phyloP scores from a whole-genome alignment of 2,329 filamentous ascomycete genomes.

The Fusarium setosum region DNA sequence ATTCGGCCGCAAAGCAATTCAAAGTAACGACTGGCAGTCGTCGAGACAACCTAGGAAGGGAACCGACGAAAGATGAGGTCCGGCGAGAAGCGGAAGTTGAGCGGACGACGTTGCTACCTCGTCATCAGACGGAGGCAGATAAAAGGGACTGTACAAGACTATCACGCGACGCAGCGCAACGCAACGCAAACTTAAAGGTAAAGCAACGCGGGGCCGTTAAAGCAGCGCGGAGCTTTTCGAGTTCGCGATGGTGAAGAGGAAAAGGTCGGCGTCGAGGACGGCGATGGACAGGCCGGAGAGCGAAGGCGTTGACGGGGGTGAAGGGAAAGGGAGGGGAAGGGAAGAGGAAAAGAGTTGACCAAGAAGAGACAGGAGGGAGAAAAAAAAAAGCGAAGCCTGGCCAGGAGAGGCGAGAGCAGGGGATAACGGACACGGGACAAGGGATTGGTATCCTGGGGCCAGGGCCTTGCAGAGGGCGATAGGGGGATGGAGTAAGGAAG shows the following conservation, averaged over 20 bases:
- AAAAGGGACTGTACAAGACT: conserved; percentile 29
- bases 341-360: conserved; percentile 38
- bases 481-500: conserved; percentile 37
- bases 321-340: conserved; percentile 36
- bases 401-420: conserved; percentile 43
- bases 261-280: conserved; percentile 37
- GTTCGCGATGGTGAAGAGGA: conserved; percentile 28
- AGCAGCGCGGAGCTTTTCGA: conserved; percentile 37
- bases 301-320: conserved; percentile 43
- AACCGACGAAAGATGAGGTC: conserved; percentile 43
- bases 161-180: conserved; percentile 35
- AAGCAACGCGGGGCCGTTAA: conserved; percentile 32
- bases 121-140: conserved; percentile 38
- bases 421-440: conserved; percentile 45
- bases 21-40: conserved; percentile 46
- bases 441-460: conserved; percentile 39
- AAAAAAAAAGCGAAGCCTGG: conserved; percentile 40
- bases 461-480: conserved; percentile 42
- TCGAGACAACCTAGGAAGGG: conserved; percentile 40
- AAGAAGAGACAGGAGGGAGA: conserved; percentile 41
- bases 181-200: conserved; percentile 29
- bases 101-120: conserved; percentile 32
- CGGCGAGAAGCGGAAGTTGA: conserved; percentile 30
- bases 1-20: conserved; percentile 36
- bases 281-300: conserved; percentile 41